Base-by-base conservation (phyloP, 257 asterid genomes). In the Knoxia roxburghii region DNA sequence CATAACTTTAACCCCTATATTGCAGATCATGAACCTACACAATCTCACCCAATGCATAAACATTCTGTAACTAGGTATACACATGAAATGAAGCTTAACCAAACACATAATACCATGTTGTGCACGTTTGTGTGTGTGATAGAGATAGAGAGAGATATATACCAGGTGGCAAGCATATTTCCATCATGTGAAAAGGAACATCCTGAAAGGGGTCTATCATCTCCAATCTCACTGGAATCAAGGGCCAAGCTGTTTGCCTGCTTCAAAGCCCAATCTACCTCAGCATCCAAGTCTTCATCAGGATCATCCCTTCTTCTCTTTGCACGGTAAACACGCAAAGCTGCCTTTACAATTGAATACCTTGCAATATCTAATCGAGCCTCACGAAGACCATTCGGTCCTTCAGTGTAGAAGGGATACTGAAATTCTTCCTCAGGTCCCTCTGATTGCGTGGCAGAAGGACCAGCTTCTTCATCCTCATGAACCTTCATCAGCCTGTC, bases 241-340 rank as follows among this genome's bases (percentile, higher is more conserved):
- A 92, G 84, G 48, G 60, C 84, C 66, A 92, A 72, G 18, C 69
- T 75, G 60, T 83, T 82, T 8, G 96, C 96, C 83, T 89, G 96
- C 78, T 77, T 82, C 75, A 89, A 71, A 37, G 97, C 80, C 84
- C 86, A 92, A 68, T 92, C 97, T 26, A 92, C 65, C 82, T 89
- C 99, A 1, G 95, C 95, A 90, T 88, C 97, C 80, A 86, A 70
- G 85, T 90, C 96, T 82, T 93, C 99, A 78, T 93, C 97, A 0
- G 99, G 99, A 62, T 93, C 95, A 56, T 90, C 95, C 73, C 85
- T 84, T 80, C 72, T 90, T 76, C 95, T 88, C 81, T 81, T 93
- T 10, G 94, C 92, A 13, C 90, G 86, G 68, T 86, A 90, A 30
- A 93, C 86, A 32, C 96, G 86, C 75, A 78, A 54, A 10, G 97